These are phyloP conservation scores for Xylariaceae sp. DNA, from an alignment of 2,329 filamentous ascomycete genomes.

Conservation along the genomic window DNA sequence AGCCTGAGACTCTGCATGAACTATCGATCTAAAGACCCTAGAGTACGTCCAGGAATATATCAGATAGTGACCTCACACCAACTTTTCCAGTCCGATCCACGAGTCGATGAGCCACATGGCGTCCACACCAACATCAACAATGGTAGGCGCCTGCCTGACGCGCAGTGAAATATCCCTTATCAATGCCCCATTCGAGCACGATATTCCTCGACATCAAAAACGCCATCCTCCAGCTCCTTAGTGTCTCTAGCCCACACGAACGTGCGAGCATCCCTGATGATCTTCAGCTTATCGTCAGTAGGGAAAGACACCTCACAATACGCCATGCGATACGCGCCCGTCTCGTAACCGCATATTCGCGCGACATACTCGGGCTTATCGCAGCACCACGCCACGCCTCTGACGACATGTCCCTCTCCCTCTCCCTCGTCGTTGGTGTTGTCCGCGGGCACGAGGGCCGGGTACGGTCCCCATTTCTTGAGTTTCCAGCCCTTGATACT, in stretches of 20 bases:
- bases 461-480: constrained; percentile 30
- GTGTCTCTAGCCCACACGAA: constrained; percentile 23
- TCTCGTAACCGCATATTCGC: constrained; percentile 27
- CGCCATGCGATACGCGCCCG: constrained; percentile 29
- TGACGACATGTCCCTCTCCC: too few species aligned
- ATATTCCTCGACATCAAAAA: constrained; percentile 14
- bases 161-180: too few species aligned
- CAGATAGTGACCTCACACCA: too few species aligned
- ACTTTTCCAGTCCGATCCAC: too few species aligned
- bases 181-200: neutral
- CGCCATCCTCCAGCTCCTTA: constrained; percentile 21
- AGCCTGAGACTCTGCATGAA: too few species aligned
- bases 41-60: too few species aligned
- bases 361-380: constrained; percentile 23
- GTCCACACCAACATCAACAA: too few species aligned
- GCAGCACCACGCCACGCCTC: constrained; percentile 34
- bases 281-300: neutral
- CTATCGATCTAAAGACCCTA: too few species aligned
- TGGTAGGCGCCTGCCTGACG: too few species aligned
- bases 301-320: constrained; percentile 24
- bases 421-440: neutral
- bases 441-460: constrained; percentile 29
- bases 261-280: constrained; percentile 28
- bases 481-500: constrained; percentile 31
- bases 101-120: too few species aligned